Base-by-base conservation (phyloP, 108 stramenopile genomes). In the Bacterosira constricta region DNA sequence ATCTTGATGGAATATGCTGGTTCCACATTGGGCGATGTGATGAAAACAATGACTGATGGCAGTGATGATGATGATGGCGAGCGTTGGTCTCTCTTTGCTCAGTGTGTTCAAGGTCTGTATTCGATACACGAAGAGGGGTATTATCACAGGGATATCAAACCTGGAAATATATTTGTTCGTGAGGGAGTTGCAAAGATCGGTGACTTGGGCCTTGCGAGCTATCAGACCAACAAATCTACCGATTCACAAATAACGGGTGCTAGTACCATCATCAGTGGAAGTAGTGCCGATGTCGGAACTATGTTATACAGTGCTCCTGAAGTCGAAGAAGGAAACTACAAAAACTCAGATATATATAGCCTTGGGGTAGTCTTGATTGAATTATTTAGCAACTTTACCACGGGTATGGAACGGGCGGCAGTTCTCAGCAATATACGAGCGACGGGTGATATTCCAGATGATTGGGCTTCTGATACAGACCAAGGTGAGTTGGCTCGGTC, bases 221-320 rank as follows among this genome's bases (percentile, higher is more conserved):
- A n/a, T n/a, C n/a, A n/a, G n/a, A n/a, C n/a, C n/a, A n/a, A n/a
- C n/a, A n/a, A n/a, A 15, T 67, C 82, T 21, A 71, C 53, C 23
- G 65, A 32, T 23, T 34, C n/a, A 26, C 42, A 47, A 42, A 54
- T 34, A 6, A n/a, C n/a, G n/a, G n/a, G n/a, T n/a, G n/a, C n/a
- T n/a, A 20, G 8, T 20, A 47, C 23, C 18, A 32, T 7, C 18
- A 35, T 23, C n/a, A 34, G 15, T n/a, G 15, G 21, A 3, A 30
- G 66, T 12, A 32, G 31, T 20, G 38, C 73, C n/a, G 53, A 58
- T 11, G 80, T 86, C 6, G 86, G 86, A 52, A 86, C 86, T 7
- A 65, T 62, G 29, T 36, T 80, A 7, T 86, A 83, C 62, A 54
- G 74, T 29, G 82, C 82, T n/a, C 86, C 86, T n/a, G 86, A 86